Conservation (phyloP, 2,329 filamentous ascomycete genomes). For the Stachybotrys chartarum region DNA sequence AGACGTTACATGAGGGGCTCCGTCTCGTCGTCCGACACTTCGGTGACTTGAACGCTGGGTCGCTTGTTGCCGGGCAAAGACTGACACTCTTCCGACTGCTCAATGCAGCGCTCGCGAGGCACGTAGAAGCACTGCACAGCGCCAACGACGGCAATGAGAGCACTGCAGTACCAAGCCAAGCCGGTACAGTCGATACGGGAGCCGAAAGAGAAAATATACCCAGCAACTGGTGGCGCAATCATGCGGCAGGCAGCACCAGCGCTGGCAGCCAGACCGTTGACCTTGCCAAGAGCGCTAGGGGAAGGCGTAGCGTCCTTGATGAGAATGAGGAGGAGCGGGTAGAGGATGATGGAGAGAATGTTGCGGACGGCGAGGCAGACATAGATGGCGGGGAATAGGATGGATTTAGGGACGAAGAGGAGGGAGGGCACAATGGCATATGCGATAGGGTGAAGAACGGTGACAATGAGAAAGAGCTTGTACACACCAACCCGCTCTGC, state of each 20-base stretch:
- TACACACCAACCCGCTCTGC: slow-evolving; percentile 53
- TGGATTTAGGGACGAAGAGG: slow-evolving; percentile 43
- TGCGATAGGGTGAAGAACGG: slow-evolving; percentile 52
- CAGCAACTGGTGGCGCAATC: slow-evolving; percentile 57
- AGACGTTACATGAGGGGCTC: background rate
- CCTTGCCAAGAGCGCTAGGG: slow-evolving; percentile 49
- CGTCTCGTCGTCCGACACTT: slow-evolving; percentile 20
- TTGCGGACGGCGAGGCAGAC: slow-evolving; percentile 50
- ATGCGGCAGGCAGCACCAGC: slow-evolving; percentile 61
- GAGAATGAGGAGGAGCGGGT: slow-evolving; percentile 58
- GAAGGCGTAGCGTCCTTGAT: slow-evolving; percentile 60
- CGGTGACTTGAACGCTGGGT: slow-evolving; percentile 14
- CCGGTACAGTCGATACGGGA: slow-evolving; percentile 52
- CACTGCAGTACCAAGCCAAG: slow-evolving; percentile 57
- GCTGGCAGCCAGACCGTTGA: slow-evolving; percentile 60
- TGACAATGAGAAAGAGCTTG: slow-evolving; percentile 50
- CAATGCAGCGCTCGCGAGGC: slow-evolving; percentile 20
- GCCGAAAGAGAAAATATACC: slow-evolving; percentile 56
- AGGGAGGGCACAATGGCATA: slow-evolving; percentile 55
- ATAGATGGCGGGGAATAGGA: slow-evolving; percentile 53
- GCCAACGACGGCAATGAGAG: slow-evolving; percentile 47
- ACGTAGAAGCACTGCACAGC: slow-evolving; percentile 55
- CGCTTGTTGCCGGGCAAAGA: background rate
- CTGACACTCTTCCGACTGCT: slow-evolving; percentile 19
- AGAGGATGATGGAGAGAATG: slow-evolving; percentile 55